phyloP scores from a whole-genome alignment of 2,329 filamentous ascomycete species.

The Aureobasidium sp. region DNA sequence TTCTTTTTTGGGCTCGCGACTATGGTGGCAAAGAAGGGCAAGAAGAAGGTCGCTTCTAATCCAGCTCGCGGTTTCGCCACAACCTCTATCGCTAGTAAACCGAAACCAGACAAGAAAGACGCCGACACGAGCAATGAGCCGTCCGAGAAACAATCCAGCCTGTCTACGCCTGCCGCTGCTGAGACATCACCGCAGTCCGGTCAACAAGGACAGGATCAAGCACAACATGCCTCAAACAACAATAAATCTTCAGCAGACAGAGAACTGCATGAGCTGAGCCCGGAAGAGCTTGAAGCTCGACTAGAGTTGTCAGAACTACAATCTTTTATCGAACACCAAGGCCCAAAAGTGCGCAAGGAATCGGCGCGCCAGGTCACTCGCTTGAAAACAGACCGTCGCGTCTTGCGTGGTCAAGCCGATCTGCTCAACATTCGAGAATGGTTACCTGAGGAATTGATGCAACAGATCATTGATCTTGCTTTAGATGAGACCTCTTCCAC shows the following conservation, averaged over 20 bases:
- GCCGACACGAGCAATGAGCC: conserved; percentile 19
- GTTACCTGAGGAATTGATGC: conserved; percentile 71
- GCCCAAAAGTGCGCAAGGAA: conserved; percentile 70
- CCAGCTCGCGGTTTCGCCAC: conserved; percentile 90
- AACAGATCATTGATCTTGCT: conserved; percentile 66
- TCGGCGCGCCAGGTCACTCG: conserved; percentile 66
- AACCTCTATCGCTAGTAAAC: conserved; percentile 70
- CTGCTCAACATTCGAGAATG: conserved; percentile 65
- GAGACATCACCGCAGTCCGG: neutral
- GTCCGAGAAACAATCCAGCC: conserved; percentile 23
- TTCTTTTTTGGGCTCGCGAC: neutral
- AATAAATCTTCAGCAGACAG: conserved; percentile 15
- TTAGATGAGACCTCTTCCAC: conserved; percentile 50
- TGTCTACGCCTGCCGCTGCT: neutral
- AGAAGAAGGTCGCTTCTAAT: conserved; percentile 83
- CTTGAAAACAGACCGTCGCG: conserved; percentile 74
- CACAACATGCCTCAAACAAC: neutral
- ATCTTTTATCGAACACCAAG: conserved; percentile 74
- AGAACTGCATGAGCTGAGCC: conserved; percentile 51
- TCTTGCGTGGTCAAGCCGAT: conserved; percentile 73
- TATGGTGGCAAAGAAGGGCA: conserved; percentile 55
- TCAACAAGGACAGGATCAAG: neutral
- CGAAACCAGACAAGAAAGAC: conserved; percentile 42
- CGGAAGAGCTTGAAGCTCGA: conserved; percentile 84
- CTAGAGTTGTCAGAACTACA: conserved; percentile 88